A percentile compares a stretch with the other conserved stretches of the same genome.
phyloP scores from a whole-genome alignment of 352 stramenopile species.

The Globisporangium echinulatum region DNA sequence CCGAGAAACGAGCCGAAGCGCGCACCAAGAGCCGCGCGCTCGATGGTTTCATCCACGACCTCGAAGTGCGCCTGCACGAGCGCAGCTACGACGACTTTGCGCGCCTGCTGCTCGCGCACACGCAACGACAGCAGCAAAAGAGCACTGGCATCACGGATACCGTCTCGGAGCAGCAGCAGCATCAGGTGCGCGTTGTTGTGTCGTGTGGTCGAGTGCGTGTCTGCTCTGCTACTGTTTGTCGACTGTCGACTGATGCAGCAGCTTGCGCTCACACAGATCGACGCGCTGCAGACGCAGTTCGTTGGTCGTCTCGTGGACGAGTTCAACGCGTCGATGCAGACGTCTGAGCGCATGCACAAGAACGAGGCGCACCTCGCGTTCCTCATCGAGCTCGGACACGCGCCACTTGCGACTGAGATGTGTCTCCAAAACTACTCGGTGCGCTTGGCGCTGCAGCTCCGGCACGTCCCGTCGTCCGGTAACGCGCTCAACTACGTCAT shows the following conservation, averaged over 20 bases:
- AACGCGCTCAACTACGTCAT: conserved; percentile 79
- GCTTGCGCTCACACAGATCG: conserved; percentile 19
- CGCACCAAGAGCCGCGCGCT: conserved; percentile 39
- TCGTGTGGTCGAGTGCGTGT: background rate
- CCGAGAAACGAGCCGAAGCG: conserved; percentile 43
- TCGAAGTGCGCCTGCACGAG: conserved; percentile 63
- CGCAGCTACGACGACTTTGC: conserved; percentile 63
- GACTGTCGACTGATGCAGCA: background rate
- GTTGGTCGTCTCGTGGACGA: conserved; percentile 57
- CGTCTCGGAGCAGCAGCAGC: conserved; percentile 34
- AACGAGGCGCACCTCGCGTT: conserved; percentile 74
- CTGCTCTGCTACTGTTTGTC: too few relatives aligned
- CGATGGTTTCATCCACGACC: conserved; percentile 56
- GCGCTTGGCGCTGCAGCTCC: conserved; percentile 67
- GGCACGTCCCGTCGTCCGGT: conserved; percentile 64
- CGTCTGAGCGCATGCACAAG: conserved; percentile 76
- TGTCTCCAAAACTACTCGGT: conserved; percentile 81
- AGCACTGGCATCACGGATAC: conserved; percentile 28
- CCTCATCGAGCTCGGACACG: conserved; percentile 65
- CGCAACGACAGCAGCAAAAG: conserved; percentile 20
- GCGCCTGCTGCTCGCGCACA: conserved; percentile 39
- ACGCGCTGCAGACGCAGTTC: conserved; percentile 50
- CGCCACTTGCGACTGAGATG: conserved; percentile 65
- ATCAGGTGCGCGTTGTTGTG: conserved; percentile 21
- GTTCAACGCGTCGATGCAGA: conserved; percentile 73